These are phyloP conservation scores for Neurospora terricola DNA, from an alignment of 495 filamentous ascomycete species.

Conservation along the genomic window DNA sequence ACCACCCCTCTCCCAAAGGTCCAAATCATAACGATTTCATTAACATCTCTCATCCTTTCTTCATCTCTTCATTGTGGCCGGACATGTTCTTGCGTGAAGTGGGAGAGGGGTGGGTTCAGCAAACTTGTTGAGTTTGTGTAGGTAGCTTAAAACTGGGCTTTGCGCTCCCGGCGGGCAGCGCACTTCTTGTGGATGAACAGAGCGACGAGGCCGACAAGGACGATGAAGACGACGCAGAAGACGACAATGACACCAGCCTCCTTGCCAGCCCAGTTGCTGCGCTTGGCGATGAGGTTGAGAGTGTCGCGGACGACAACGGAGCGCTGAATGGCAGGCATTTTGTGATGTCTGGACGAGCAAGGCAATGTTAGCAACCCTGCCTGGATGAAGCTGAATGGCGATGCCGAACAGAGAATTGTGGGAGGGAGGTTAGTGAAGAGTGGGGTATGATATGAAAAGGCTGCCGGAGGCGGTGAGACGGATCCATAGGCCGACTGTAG, in stretches of 20 bases:
- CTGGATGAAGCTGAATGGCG: background rate
- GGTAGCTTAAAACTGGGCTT: constrained; percentile 10
- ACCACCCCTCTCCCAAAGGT: background rate
- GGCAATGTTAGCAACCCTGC: constrained; percentile 4
- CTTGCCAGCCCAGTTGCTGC: constrained; percentile 38
- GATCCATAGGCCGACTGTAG: background rate
- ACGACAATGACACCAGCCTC: constrained; percentile 49
- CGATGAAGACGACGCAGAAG: constrained; percentile 48
- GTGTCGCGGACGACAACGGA: constrained; percentile 38
- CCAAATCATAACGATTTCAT: background rate
- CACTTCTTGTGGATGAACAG: constrained; percentile 38
- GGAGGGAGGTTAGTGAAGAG: background rate
- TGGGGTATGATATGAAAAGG: background rate
- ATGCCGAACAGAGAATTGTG: background rate
- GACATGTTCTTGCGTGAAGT: background rate
- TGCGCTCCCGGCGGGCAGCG: constrained; percentile 26
- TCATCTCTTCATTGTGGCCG: background rate
- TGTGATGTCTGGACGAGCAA: constrained; percentile 3
- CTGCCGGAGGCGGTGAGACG: background rate
- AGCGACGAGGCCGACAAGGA: constrained; percentile 35
- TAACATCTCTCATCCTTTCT: background rate
- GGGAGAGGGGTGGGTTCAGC: background rate
- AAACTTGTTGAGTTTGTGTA: background rate
- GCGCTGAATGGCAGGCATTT: constrained; percentile 39
- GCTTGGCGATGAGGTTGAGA: constrained; percentile 36